Evolutionary conservation across 73 alveolate species (phyloP).

Genomic region (Stentor roeselii): DNA sequence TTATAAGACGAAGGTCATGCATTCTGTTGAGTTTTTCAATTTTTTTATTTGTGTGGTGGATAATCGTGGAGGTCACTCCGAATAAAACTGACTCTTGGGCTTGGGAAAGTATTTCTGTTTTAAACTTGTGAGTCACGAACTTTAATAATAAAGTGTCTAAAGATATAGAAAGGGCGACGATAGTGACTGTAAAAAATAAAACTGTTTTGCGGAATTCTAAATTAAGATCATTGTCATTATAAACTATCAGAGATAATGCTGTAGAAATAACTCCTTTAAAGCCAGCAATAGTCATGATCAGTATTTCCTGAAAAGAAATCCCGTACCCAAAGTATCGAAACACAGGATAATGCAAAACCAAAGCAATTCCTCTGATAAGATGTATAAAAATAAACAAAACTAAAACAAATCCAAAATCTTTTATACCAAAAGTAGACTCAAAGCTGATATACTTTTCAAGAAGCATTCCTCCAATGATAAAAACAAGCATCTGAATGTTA

Average conservation of each 20-base stretch:
- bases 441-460: conserved; percentile 44
- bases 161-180: conserved; percentile 52
- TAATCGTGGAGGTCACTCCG: conserved; percentile 38
- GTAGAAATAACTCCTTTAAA: conserved; percentile 67
- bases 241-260: conserved; percentile 60
- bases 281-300: conserved; percentile 57
- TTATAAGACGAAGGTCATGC: conserved; percentile 10
- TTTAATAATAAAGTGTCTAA: conserved; percentile 27
- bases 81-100: conserved; percentile 35
- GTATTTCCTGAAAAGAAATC: conserved; percentile 33
- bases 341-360: conserved; percentile 41
- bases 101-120: conserved; percentile 33
- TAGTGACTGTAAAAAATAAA: conserved; percentile 60
- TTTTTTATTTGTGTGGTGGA: conserved; percentile 41
- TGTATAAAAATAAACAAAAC: conserved; percentile 58
- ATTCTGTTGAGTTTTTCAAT: conserved; percentile 12
- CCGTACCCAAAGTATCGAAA: conserved; percentile 59
- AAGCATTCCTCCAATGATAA: conserved; percentile 56
- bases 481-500: conserved; percentile 52
- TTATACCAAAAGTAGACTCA: conserved; percentile 34
- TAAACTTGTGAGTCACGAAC: conserved; percentile 27
- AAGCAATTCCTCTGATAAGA: conserved; percentile 41
- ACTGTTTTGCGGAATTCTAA: conserved; percentile 46
- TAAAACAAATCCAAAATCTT: conserved; percentile 44
- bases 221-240: conserved; percentile 40